phyloP scores from a whole-genome alignment of 176 grass and related monocot genomes.

The Oryza glaberrima region DNA sequence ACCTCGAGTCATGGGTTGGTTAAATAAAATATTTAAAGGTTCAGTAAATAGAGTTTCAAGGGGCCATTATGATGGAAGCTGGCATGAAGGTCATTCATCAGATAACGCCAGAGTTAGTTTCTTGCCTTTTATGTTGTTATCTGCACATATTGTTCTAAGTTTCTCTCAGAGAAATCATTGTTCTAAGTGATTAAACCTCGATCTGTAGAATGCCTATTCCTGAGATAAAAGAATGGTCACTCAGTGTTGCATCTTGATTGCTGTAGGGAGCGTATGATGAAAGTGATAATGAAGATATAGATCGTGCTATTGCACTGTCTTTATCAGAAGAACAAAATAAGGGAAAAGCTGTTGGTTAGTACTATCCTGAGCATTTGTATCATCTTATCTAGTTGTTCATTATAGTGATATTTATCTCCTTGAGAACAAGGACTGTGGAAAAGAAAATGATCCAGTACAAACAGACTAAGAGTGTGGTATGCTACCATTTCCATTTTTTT shows the following conservation, averaged over 20 bases:
- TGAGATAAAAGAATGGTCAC: not conserved
- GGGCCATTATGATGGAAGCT: conserved; percentile 67
- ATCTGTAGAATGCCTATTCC: conserved; percentile 20
- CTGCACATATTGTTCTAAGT: not conserved
- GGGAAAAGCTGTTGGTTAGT: conserved; percentile 81
- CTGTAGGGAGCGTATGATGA: conserved; percentile 51
- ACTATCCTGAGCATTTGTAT: not conserved
- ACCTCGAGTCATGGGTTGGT: conserved; percentile 64
- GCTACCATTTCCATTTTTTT: conserved; percentile 18
- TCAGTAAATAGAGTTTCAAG: conserved; percentile 78
- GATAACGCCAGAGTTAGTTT: conserved; percentile 43
- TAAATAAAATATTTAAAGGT: conserved; percentile 77
- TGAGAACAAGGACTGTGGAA: conserved; percentile 10
- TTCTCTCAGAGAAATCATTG: not conserved
- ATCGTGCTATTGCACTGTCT: conserved; percentile 91
- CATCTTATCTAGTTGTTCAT: conserved; percentile 23
- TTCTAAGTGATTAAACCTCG: conserved; percentile 21
- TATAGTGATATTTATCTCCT: conserved; percentile 27
- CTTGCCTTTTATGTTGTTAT: conserved; percentile 27
- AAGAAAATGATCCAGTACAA: conserved; percentile 32
- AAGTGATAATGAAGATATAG: conserved; percentile 76
- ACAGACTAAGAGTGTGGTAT: not conserved
- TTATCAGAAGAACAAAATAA: conserved; percentile 73
- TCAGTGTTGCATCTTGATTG: conserved; percentile 10
- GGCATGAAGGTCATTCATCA: conserved; percentile 45